phyloP scores from a whole-genome alignment of 169 alveolate genomes.

The Cryptosporidium baileyi region DNA sequence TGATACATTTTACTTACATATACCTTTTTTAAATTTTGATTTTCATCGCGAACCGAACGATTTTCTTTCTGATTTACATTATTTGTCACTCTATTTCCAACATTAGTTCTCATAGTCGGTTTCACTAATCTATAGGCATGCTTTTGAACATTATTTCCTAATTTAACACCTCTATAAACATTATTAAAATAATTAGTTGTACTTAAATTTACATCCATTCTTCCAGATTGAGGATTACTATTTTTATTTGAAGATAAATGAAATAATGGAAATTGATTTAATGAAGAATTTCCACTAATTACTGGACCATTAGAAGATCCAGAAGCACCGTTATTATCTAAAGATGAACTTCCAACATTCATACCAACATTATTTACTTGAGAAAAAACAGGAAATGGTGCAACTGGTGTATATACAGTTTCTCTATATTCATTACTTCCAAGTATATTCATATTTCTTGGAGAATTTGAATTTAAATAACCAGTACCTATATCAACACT shows the following conservation, averaged over 20 bases:
- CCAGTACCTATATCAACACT: neutral
- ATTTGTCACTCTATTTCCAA: neutral
- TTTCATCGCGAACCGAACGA: neutral
- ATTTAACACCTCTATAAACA: neutral
- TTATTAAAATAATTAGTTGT: neutral
- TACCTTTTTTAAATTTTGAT: neutral
- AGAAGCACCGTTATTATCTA: neutral
- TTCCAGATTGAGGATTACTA: neutral
- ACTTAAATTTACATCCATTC: neutral
- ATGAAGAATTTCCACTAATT: neutral
- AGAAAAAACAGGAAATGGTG: neutral
- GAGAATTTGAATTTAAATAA: slow-evolving; percentile 3
- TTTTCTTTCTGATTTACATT: slow-evolving; percentile 8
- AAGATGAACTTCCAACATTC: neutral
- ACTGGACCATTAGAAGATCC: neutral
- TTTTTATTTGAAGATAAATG: neutral
- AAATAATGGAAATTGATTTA: neutral
- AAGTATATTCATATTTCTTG: neutral
- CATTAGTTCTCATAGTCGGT: neutral
- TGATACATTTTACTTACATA: slow-evolving; percentile 52
- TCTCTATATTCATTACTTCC: slow-evolving; percentile 25
- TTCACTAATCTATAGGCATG: slow-evolving; percentile 24
- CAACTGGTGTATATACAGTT: slow-evolving; percentile 56
- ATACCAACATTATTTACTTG: neutral
- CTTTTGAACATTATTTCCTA: neutral